A percentile compares a stretch with the other conserved stretches of the same genome.
Conservation (phyloP, 345 rosid species). For the Rubroshorea leprosula region DNA sequence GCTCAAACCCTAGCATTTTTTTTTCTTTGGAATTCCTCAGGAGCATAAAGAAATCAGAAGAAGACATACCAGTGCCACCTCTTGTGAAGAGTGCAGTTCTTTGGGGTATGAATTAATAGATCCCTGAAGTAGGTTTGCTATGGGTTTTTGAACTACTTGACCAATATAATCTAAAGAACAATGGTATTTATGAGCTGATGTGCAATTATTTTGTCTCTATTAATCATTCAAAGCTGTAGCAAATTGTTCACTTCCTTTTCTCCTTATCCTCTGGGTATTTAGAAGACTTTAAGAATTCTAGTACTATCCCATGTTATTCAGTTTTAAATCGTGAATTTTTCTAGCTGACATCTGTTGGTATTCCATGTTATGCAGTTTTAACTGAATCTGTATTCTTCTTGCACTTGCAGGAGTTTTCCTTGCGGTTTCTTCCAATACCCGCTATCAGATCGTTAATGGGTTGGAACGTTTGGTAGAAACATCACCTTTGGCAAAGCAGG, state of each 20-base stretch:
- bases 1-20: constrained; percentile 11
- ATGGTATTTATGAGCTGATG: not conserved
- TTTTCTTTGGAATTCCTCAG: constrained; percentile 26
- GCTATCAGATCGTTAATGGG: constrained; percentile 72
- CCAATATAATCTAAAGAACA: not conserved
- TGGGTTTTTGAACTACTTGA: not conserved
- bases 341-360: not conserved
- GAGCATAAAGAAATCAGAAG: constrained; percentile 72
- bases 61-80: constrained; percentile 85
- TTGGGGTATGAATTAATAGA: constrained; percentile 45
- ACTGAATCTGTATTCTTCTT: not conserved
- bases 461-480: constrained; percentile 71
- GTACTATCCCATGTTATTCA: not conserved
- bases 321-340: not conserved
- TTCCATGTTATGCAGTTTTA: no score
- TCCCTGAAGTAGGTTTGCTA: constrained; percentile 31
- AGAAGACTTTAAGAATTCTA: not conserved
- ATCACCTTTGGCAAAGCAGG: constrained; percentile 60
- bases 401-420: constrained; percentile 57
- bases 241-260: not conserved
- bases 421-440: constrained; percentile 78
- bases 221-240: not conserved
- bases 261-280: not conserved
- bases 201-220: not conserved
- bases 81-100: constrained; percentile 87